Conservation (phyloP, 148 eudicot species). For the Oxyria digyna region DNA sequence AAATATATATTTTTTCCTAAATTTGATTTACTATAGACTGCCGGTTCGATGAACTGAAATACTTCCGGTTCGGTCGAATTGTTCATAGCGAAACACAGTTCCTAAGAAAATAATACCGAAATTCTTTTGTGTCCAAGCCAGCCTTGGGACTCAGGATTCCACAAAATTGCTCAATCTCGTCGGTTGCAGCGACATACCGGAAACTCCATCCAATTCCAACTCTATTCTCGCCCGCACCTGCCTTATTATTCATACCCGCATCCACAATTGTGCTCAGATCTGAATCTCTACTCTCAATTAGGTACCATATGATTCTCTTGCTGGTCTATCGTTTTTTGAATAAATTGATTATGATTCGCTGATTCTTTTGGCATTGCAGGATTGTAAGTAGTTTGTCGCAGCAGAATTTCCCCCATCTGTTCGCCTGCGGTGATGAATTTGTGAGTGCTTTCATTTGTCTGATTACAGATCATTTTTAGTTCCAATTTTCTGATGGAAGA, state of each 20-base stretch:
- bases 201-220: background rate
- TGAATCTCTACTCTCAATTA: conserved; percentile 1
- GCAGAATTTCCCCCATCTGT: background rate
- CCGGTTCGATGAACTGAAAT: background rate
- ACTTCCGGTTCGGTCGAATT: background rate
- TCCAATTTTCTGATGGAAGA: background rate
- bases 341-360: background rate
- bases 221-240: background rate
- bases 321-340: background rate
- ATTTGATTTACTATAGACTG: too few species aligned
- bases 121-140: background rate
- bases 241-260: conserved; percentile 12
- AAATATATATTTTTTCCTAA: too few species aligned
- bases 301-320: background rate
- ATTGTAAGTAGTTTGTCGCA: background rate
- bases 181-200: background rate
- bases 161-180: background rate
- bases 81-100: background rate
- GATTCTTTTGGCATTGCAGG: background rate
- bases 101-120: conserved; percentile 6
- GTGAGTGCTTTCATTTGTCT: background rate
- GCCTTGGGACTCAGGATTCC: background rate
- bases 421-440: conserved; percentile 7
- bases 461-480: background rate
- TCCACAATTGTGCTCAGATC: conserved; percentile 18